Conservation (phyloP, 1,139 yeast species). For the Nematodospora anomalae region DNA sequence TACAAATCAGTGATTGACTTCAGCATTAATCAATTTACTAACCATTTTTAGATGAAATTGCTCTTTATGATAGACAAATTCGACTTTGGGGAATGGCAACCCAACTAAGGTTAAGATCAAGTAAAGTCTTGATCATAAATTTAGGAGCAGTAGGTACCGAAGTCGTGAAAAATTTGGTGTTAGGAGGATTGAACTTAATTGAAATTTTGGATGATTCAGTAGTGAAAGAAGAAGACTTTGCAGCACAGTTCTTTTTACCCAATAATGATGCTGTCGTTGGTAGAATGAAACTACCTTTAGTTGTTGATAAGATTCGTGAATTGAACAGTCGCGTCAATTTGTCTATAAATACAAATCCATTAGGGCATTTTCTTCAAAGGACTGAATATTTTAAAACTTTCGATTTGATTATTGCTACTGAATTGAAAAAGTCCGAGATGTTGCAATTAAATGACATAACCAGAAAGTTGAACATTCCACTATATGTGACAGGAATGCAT, state of each 20-base stretch:
- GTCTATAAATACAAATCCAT: slow-evolving; percentile 35
- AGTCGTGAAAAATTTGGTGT: slow-evolving; percentile 76
- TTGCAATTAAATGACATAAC: slow-evolving; percentile 51
- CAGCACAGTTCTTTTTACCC: slow-evolving; percentile 77
- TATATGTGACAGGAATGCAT: slow-evolving; percentile 67
- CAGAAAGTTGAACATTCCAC: slow-evolving; percentile 57
- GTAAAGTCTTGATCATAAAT: slow-evolving; percentile 67
- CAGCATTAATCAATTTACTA: not conserved
- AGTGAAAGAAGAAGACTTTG: slow-evolving; percentile 64
- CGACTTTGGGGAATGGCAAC: slow-evolving; percentile 97
- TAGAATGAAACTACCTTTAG: slow-evolving; percentile 52
- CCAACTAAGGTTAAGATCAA: slow-evolving; percentile 74
- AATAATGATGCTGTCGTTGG: slow-evolving; percentile 52
- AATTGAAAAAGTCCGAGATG: slow-evolving; percentile 47
- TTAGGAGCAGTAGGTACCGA: slow-evolving; percentile 78
- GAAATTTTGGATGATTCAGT: slow-evolving; percentile 63
- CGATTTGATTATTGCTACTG: slow-evolving; percentile 77
- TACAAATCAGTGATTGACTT: not conserved
- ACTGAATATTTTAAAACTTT: slow-evolving; percentile 53
- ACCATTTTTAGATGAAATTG: slow-evolving; percentile 64
- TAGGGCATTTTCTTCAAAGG: slow-evolving; percentile 27
- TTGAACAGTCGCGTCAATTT: slow-evolving; percentile 76
- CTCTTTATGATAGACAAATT: slow-evolving; percentile 91
- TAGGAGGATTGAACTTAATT: slow-evolving; percentile 84
- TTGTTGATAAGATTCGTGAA: slow-evolving; percentile 56